Percentiles rank a stretch among this genome's conserved stretches.
These are phyloP conservation scores for Volvox africanus DNA, from an alignment of 139 green algal species.

Conservation along the genomic window DNA sequence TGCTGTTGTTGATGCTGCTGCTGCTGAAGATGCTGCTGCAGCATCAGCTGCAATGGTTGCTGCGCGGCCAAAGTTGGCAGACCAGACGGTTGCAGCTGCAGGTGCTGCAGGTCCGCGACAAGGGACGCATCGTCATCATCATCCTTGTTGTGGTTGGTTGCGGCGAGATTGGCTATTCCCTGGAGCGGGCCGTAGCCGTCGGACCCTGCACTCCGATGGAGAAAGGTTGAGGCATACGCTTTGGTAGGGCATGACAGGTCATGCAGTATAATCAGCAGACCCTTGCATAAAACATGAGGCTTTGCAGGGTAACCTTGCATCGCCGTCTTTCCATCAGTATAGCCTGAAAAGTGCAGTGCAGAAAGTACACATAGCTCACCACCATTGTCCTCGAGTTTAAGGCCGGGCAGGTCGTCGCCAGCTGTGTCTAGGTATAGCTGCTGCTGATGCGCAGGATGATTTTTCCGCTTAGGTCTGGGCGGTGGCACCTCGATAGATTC, in stretches of 20 bases:
- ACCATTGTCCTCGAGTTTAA: background rate
- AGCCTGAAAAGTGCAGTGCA: too few relatives aligned
- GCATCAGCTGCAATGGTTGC: background rate
- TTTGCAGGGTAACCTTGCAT: too few relatives aligned
- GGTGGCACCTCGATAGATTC: slow-evolving; percentile 82
- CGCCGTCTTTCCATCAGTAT: too few relatives aligned
- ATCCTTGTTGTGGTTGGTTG: background rate
- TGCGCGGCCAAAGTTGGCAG: background rate
- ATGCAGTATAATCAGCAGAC: too few relatives aligned
- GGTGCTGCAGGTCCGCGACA: background rate
- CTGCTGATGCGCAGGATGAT: slow-evolving; percentile 31
- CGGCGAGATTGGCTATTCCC: background rate
- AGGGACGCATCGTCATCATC: background rate
- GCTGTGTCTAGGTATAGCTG: background rate
- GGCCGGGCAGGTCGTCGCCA: background rate
- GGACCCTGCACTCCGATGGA: background rate
- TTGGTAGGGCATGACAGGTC: too few relatives aligned
- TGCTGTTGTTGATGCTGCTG: background rate
- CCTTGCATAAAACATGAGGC: too few relatives aligned
- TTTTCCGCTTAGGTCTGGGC: slow-evolving; percentile 88
- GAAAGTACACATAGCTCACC: background rate
- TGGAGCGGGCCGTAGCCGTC: background rate
- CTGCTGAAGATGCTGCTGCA: background rate
- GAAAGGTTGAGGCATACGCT: too few relatives aligned
- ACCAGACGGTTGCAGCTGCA: slow-evolving; percentile 17